Evolutionary conservation across 2,329 filamentous ascomycete species (phyloP), one percentile per base, ranked within the genome.

Genomic region (Trichophaea hybrida): DNA sequence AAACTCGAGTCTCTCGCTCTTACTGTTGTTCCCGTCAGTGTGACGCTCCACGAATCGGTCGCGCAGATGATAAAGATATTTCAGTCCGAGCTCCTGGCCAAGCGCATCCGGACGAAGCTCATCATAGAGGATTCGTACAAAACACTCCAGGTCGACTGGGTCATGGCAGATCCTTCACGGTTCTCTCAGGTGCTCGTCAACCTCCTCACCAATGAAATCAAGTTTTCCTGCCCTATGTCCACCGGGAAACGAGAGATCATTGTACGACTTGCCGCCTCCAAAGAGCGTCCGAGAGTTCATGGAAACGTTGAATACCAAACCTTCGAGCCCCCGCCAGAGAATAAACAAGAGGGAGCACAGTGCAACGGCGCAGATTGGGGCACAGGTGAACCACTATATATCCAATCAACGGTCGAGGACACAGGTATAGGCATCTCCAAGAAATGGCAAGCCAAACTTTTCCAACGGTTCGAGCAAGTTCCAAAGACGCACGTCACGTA

Each of bases 131-230:
- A 83, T 49, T 83, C 82, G 0, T 88, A 85, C 69, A 75, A 78
- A 12, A 75, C 79, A 13, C 72, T 88, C 51, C 76, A 76, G 2
- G 75, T 89, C 35, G 80, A 85, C 62, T 88, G 84, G 83, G 83
- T 85, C 44, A 84, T 79, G 64, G 75, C 90, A 44, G 86, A 91
- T 69, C 86, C 86, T 5, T 87, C 84, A 2, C 78, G 86, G 43
- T 76, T 89, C 13, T 76, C 84, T 48, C 86, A 89, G 69, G 81
- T 89, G 1, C 72, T 89, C 44, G 88, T 89, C 69, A 89, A 90
- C 68, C 74, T 90, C 12, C 82, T 86, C 70, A 76, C 76, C 8
- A 78, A 78, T 59, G 76, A 76, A 1, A 78, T 79, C 68, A 79
- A 79, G 60, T 79, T 79, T 64, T 79, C 77, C 3, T 74, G 75